Conservation (phyloP, 176 grass and related monocot species). For the Triticum timopheevii region DNA sequence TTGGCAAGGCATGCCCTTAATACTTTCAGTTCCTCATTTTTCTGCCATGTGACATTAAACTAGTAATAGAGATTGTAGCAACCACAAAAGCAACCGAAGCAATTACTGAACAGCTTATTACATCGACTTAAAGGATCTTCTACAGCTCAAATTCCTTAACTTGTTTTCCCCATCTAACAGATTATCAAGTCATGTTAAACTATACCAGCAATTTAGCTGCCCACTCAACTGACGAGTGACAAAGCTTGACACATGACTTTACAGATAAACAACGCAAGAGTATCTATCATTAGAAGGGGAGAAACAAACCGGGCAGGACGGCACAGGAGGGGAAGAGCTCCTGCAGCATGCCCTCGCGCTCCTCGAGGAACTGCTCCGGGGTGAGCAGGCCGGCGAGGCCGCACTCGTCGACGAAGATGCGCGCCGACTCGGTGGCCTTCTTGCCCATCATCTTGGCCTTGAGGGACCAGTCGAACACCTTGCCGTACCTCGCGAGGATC, state of each 20-base stretch:
- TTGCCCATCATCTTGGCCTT: constrained; percentile 99
- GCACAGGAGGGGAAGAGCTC: constrained; percentile 77
- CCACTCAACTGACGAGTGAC: neutral
- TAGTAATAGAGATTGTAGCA: neutral
- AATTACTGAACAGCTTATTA: neutral
- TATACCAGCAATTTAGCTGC: neutral
- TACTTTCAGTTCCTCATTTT: neutral
- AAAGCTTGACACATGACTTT: neutral
- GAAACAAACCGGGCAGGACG: constrained; percentile 48
- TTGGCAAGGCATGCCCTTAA: neutral
- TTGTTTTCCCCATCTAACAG: neutral
- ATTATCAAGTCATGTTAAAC: neutral
- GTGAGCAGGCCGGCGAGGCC: constrained; percentile 70
- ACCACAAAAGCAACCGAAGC: neutral
- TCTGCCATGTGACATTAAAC: neutral
- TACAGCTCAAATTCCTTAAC: neutral
- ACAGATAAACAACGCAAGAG: neutral
- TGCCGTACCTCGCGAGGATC: constrained; percentile 83
- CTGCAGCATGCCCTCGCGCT: constrained; percentile 86
- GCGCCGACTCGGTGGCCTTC: constrained; percentile 74
- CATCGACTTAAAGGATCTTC: neutral
- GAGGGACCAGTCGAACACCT: constrained; percentile 92
- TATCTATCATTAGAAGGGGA: neutral
- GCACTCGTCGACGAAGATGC: constrained; percentile 72
- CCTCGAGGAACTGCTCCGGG: constrained; percentile 72